Evolutionary conservation across 169 alveolate species (phyloP).

Genomic region (Babesia caballi): DNA sequence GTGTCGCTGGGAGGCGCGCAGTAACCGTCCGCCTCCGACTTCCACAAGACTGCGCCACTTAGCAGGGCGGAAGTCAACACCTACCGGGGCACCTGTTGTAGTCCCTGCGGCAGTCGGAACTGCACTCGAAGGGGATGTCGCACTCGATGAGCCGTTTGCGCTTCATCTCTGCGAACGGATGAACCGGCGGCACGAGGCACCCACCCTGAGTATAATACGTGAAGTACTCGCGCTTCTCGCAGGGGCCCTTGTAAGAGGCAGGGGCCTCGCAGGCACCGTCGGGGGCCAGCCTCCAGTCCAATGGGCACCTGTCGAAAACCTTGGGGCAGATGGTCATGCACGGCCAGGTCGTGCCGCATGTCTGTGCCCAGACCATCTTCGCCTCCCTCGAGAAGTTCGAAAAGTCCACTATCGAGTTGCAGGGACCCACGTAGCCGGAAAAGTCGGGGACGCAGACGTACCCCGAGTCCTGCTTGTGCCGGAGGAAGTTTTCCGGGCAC

Average conservation of each 20-base stretch:
- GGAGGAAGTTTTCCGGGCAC: constrained; percentile 49
- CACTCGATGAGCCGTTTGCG: constrained; percentile 16
- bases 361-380: constrained; percentile 56
- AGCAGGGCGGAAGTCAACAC: not conserved
- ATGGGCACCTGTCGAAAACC: constrained; percentile 51
- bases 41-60: constrained; percentile 46
- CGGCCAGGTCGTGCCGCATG: constrained; percentile 65
- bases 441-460: constrained; percentile 31
- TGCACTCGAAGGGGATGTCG: constrained; percentile 62
- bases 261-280: constrained; percentile 61
- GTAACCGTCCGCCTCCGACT: constrained; percentile 21
- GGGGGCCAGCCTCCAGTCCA: constrained; percentile 50
- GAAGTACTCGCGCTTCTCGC: constrained; percentile 36
- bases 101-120: constrained; percentile 32
- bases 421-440: constrained; percentile 54
- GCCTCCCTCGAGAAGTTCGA: constrained; percentile 42
- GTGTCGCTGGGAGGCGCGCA: constrained; percentile 33
- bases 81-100: constrained; percentile 50
- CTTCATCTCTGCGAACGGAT: constrained; percentile 42
- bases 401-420: constrained; percentile 42
- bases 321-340: constrained; percentile 56
- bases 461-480: constrained; percentile 34
- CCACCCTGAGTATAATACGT: constrained; percentile 60
- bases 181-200: not conserved
- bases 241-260: constrained; percentile 53